Evolutionary conservation across 768 basidiomycete genomes (phyloP), one percentile per base, ranked within the genome.

Genomic region (Glaciozyma antarctica): DNA sequence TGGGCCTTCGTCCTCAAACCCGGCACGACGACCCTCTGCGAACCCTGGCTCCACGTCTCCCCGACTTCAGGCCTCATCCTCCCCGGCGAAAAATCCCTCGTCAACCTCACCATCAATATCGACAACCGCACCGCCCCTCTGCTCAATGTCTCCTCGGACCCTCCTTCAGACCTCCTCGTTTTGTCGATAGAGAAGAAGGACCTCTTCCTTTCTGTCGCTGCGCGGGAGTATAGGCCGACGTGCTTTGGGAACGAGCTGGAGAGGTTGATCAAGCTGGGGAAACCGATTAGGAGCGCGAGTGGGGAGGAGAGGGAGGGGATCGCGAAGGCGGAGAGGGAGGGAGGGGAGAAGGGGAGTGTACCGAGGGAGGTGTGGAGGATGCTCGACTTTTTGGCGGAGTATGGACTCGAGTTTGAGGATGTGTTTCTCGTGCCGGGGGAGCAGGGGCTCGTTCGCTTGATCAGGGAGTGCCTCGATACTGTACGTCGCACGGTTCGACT

Each of bases 191-290:
- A 63, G 44, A 66, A 61, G 52, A 41, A 48, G 24, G 68, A 70
- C 60, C 47, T 70, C 5, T 70, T 70, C 47, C 65, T 66, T 30
- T 41, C 68, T 2, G 60, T 70, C n/a, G 47, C 62, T 0, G 62
- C 63, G 21, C 30, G 57, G 1, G n/a, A 45, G 10, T 66, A 63
- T 19, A 0, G 8, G 0, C 68, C 65, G 19, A 70, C 62, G 34
- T 62, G 65, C 51, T 66, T 70, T 34, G 65, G 62, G 0, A 44
- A 62, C 3, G 51, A 28, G 19, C 52, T 70, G 9, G 49, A 43
- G 8, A 32, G 54, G 1, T 64, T 70, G 51, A 54, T 48, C 3
- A 47, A 45, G 4, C 62, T 70, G 1, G 19, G 30, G 3, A 16
- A 44, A 38, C 65, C 68, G 43, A 56, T 66, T 28, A 55, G 65